phyloP scores from a whole-genome alignment of 306 rosid species.

The Carpinus viminea region DNA sequence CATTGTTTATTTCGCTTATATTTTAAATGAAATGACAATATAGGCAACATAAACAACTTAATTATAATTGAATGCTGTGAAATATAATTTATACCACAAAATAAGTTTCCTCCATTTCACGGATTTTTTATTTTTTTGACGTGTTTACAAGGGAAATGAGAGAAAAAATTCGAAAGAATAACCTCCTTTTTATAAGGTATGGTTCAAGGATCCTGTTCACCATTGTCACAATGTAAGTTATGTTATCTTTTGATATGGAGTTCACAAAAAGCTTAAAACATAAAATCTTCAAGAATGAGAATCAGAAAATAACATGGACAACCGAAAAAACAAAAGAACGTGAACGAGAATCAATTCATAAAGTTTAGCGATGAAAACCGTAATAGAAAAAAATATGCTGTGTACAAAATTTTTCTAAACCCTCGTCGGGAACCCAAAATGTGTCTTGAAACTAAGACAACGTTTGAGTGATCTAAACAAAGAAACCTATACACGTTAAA shows the following conservation, averaged over 20 bases:
- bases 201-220: too few species aligned
- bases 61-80: too few species aligned
- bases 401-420: background rate
- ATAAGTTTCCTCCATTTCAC: too few species aligned
- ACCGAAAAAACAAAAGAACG: background rate
- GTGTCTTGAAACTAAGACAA: background rate
- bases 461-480: background rate
- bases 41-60: too few species aligned
- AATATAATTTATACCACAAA: too few species aligned
- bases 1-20: too few species aligned
- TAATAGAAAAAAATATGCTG: background rate
- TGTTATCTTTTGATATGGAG: background rate
- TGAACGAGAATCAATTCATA: background rate
- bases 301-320: background rate
- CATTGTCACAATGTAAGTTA: background rate
- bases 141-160: too few species aligned
- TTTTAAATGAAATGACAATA: too few species aligned
- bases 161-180: too few species aligned
- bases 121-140: too few species aligned
- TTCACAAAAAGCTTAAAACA: background rate
- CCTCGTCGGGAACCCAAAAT: background rate
- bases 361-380: background rate
- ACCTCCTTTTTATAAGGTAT: too few species aligned
- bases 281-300: background rate
- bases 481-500: conserved; percentile 21